phyloP scores from a whole-genome alignment of 2,329 filamentous ascomycete genomes.

The Exophiala calicioides region DNA sequence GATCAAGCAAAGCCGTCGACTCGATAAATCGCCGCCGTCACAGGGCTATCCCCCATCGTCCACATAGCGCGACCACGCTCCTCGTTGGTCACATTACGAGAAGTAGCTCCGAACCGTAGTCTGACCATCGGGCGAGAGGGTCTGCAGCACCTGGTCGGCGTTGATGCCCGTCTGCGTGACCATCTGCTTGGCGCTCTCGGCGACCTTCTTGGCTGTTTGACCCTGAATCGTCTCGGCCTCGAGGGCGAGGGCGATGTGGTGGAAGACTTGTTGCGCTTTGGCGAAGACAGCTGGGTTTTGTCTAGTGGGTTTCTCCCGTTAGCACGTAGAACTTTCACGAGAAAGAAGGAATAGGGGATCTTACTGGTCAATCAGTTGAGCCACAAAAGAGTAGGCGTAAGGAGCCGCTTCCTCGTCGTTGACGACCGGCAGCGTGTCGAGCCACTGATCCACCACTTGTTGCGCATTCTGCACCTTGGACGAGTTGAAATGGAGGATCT shows the following conservation, averaged over 20 bases:
- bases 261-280: slow-evolving; percentile 77
- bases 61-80: too few species aligned
- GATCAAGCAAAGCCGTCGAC: too few species aligned
- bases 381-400: slow-evolving; percentile 90
- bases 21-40: too few species aligned
- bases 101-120: slow-evolving; percentile 78
- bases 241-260: slow-evolving; percentile 81
- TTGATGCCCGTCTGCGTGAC: slow-evolving; percentile 73
- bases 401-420: slow-evolving; percentile 98
- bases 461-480: slow-evolving; percentile 74
- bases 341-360: slow-evolving; percentile 36
- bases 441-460: slow-evolving; percentile 78
- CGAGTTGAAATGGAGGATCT: slow-evolving; percentile 89
- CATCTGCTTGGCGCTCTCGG: slow-evolving; percentile 74
- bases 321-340: not conserved
- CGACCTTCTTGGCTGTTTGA: slow-evolving; percentile 75
- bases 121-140: slow-evolving; percentile 78
- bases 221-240: slow-evolving; percentile 89
- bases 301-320: slow-evolving; percentile 51
- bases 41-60: too few species aligned
- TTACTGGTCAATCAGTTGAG: slow-evolving; percentile 91
- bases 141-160: slow-evolving; percentile 71
- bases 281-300: slow-evolving; percentile 77
- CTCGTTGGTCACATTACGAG: slow-evolving; percentile 30
- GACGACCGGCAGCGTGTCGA: slow-evolving; percentile 84